Base-by-base conservation (phyloP, 2,329 filamentous ascomycete species). In the Cladosporium phlei region DNA sequence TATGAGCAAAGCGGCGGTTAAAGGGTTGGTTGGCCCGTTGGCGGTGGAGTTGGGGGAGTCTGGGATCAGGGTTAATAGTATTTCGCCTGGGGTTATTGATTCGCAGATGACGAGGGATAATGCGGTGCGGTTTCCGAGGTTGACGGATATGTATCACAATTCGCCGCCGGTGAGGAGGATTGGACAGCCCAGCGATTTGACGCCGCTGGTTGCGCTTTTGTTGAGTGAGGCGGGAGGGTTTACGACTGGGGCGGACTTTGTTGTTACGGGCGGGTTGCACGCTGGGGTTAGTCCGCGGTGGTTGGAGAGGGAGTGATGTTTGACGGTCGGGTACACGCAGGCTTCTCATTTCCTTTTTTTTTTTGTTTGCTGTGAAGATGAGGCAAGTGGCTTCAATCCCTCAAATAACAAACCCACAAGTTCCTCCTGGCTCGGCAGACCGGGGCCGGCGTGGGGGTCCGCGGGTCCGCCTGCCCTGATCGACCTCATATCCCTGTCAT, bases 1-100 rank as follows among this genome's bases (percentile, higher is more conserved):
- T 29, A 60, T 63, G 32, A 63, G 59, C 32, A 62, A 60, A 35
- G 53, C 54, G 9, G 60, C 55, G 19, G 51, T 62, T 9, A 50
- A 50, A 25, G 56, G 56, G 3, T 49, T 62, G 5, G 54, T 57
- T 33, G 59, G 59, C 28, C 53, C 58, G 10, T 48, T 60, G 24
- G 57, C 55, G 6, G 43, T 45, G 4, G 53, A 55, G 32, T 25
- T 55, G 19, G 46, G 46, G 7, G 22, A 42, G 22, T 52, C 57
- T 46, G 57, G 56, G 7, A 55, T 58, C 14, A 39, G 56, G 1
- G 51, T 57, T 35, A 58, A 58, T 28, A 52, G 49, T 11, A 54
- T 58, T 21, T 53, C 48, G 22, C 56, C 56, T 4, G 55, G 55
- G 7, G 50, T 55, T 14, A 56, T 55, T 10, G 38, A 46, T 11